phyloP scores from a whole-genome alignment of 140 eudicot species.

The Oenanthe javanica region DNA sequence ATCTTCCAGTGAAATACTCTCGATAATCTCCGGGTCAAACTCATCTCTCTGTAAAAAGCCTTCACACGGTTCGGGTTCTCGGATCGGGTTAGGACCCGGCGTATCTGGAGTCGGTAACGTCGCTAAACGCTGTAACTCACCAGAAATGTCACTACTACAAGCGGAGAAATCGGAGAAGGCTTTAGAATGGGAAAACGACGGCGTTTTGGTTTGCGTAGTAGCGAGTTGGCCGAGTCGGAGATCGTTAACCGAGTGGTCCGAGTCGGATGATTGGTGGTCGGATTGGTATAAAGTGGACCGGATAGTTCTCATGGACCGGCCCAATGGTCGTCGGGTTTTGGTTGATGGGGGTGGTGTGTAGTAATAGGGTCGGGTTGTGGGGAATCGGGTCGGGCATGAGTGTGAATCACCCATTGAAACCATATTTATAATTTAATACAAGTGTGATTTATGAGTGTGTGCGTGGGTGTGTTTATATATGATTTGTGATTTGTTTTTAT shows the following conservation, averaged over 20 bases:
- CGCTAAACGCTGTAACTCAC: slow-evolving; percentile 77
- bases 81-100: not conserved
- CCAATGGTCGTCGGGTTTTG: slow-evolving; percentile 29
- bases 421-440: slow-evolving; percentile 14
- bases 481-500: no score
- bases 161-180: slow-evolving; percentile 63
- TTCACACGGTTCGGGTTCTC: slow-evolving; percentile 45
- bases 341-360: slow-evolving; percentile 51
- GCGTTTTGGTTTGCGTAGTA: slow-evolving; percentile 18
- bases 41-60: slow-evolving; percentile 61
- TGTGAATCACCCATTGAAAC: slow-evolving; percentile 41
- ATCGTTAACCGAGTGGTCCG: slow-evolving; percentile 55
- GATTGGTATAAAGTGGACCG: slow-evolving; percentile 43
- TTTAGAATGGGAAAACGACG: slow-evolving; percentile 24
- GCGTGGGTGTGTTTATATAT: no score
- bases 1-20: slow-evolving; percentile 75
- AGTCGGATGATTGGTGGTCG: slow-evolving; percentile 5
- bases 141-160: slow-evolving; percentile 75
- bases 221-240: slow-evolving; percentile 57
- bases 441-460: not conserved
- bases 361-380: slow-evolving; percentile 40
- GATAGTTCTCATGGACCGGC: slow-evolving; percentile 57
- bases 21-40: slow-evolving; percentile 74
- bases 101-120: slow-evolving; percentile 20
- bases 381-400: slow-evolving; percentile 23